These are phyloP conservation scores for Tetrastigma voinierianum DNA, from an alignment of 164 flowering plant species.

Conservation along the genomic window DNA sequence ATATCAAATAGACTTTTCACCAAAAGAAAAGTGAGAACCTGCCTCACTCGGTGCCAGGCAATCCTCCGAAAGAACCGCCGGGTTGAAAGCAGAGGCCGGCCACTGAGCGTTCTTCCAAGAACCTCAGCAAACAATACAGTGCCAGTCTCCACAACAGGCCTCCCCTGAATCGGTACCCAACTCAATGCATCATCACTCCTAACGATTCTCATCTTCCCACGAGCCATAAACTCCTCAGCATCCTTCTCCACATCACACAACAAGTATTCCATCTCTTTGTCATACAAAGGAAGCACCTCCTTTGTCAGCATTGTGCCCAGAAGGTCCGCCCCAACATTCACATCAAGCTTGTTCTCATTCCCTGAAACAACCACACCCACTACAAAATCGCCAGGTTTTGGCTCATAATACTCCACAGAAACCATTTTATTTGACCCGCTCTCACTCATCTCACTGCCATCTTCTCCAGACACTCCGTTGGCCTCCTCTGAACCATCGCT, in stretches of 20 bases:
- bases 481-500: conserved; percentile 22
- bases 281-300: conserved; percentile 88
- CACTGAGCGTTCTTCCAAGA: conserved; percentile 91
- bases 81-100: conserved; percentile 85
- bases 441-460: conserved; percentile 13
- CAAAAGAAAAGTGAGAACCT: conserved; percentile 71
- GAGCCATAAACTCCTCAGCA: conserved; percentile 61
- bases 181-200: conserved; percentile 59
- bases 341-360: conserved; percentile 89
- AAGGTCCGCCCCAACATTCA: conserved; percentile 82
- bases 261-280: conserved; percentile 65
- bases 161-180: conserved; percentile 38
- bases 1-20: not conserved
- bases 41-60: conserved; percentile 99
- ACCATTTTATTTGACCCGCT: conserved; percentile 28
- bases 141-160: conserved; percentile 83
- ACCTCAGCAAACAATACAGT: conserved; percentile 91
- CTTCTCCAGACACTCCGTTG: conserved; percentile 20
- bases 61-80: conserved; percentile 65
- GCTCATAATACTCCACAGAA: conserved; percentile 75
- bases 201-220: conserved; percentile 82
- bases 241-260: conserved; percentile 64
- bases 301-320: conserved; percentile 93
- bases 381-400: conserved; percentile 85
- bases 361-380: conserved; percentile 98